A percentile compares a stretch with the other conserved stretches of the same genome.
phyloP scores from a whole-genome alignment of 2,329 filamentous ascomycete species.

The Colletotrichum costaricense region DNA sequence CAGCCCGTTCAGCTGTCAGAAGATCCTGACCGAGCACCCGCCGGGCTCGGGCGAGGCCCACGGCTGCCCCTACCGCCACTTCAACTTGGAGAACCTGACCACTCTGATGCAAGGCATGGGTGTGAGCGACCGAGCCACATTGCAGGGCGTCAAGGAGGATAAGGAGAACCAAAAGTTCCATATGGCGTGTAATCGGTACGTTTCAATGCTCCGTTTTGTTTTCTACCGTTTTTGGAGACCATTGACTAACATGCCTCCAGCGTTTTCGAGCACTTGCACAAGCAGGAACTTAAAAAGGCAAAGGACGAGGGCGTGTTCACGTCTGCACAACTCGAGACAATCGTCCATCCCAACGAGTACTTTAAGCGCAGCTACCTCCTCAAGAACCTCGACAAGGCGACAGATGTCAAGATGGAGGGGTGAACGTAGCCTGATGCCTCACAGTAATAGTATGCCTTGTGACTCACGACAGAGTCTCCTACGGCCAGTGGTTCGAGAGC shows the following conservation, averaged over 20 bases:
- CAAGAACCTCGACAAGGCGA: slow-evolving; percentile 76
- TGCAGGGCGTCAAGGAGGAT: slow-evolving; percentile 88
- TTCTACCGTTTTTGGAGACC: background rate
- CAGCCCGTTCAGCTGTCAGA: slow-evolving; percentile 92
- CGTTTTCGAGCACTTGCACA: slow-evolving; percentile 91
- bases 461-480: background rate
- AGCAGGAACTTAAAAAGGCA: slow-evolving; percentile 79
- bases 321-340: slow-evolving; percentile 86
- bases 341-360: slow-evolving; percentile 97
- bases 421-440: slow-evolving; percentile 43
- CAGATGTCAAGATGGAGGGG: slow-evolving; percentile 68
- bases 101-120: slow-evolving; percentile 81
- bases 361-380: slow-evolving; percentile 94
- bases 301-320: slow-evolving; percentile 80
- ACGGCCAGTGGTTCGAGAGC: background rate
- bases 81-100: slow-evolving; percentile 86
- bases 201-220: slow-evolving; percentile 22
- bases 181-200: slow-evolving; percentile 90
- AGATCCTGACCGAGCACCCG: slow-evolving; percentile 89
- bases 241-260: slow-evolving; percentile 48
- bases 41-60: slow-evolving; percentile 90
- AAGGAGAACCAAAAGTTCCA: slow-evolving; percentile 90
- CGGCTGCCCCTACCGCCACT: slow-evolving; percentile 97
- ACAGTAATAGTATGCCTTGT: background rate
- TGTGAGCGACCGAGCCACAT: slow-evolving; percentile 79